These are phyloP conservation scores for Fusarium subglutinans DNA, from an alignment of 2,329 filamentous ascomycete species.

Conservation along the genomic window DNA sequence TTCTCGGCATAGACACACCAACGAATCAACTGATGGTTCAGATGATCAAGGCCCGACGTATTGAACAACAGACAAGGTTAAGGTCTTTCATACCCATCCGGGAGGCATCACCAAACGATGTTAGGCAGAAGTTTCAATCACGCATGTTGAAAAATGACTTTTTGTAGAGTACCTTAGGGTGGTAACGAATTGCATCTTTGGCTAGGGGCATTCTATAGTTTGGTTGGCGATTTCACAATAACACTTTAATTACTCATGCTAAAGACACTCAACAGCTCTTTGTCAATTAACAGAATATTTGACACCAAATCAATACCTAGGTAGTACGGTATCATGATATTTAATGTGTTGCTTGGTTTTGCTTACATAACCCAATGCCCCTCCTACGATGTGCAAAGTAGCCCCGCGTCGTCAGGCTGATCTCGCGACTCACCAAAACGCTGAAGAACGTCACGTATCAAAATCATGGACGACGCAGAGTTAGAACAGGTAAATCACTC, in stretches of 20 bases:
- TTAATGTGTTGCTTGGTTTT: neutral
- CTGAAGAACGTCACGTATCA: slow-evolving; percentile 10
- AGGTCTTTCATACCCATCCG: slow-evolving; percentile 48
- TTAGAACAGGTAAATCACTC: slow-evolving; percentile 50
- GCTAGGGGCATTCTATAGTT: slow-evolving; percentile 2
- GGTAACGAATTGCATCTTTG: slow-evolving; percentile 11
- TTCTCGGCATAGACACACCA: slow-evolving; percentile 76
- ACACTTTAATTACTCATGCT: neutral
- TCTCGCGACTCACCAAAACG: slow-evolving; percentile 20
- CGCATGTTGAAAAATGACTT: neutral
- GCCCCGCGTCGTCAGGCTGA: slow-evolving; percentile 37
- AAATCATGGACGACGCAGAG: slow-evolving; percentile 56
- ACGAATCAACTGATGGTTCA: slow-evolving; percentile 78
- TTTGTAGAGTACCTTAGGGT: neutral
- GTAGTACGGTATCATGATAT: neutral
- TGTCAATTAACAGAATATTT: too few relatives aligned
- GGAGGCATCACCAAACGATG: slow-evolving; percentile 45
- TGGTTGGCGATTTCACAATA: neutral
- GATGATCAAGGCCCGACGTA: slow-evolving; percentile 76
- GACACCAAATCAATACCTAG: neutral
- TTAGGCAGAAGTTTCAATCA: slow-evolving; percentile 14
- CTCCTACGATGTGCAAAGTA: slow-evolving; percentile 29
- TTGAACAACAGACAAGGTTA: slow-evolving; percentile 45
- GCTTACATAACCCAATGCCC: slow-evolving; percentile 36
- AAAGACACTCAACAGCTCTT: neutral